A percentile compares a stretch with the other conserved stretches of the same genome.
Conservation (phyloP, 345 rosid genomes). For the Balakata baccata region DNA sequence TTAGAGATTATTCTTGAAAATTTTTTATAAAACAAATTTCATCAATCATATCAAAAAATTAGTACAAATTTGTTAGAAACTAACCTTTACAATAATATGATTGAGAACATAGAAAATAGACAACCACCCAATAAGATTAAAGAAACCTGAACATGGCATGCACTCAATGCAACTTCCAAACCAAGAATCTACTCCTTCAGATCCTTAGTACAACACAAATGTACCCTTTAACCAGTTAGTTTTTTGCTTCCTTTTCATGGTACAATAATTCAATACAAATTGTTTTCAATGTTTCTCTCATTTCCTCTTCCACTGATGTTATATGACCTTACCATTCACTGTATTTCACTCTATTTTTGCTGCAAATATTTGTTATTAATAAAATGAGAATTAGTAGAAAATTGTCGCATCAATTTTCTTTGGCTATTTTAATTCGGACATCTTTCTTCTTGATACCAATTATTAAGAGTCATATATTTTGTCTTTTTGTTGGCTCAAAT, state of each 20-base stretch:
- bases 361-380: no score
- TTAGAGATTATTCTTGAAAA: background rate
- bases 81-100: no score
- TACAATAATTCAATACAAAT: conserved; percentile 14
- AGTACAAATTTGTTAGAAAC: background rate
- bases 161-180: background rate
- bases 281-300: background rate
- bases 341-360: no score
- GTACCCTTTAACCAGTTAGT: background rate
- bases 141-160: background rate
- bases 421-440: no score
- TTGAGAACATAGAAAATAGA: background rate
- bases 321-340: no score
- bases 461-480: no score
- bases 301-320: no score
- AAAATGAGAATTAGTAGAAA: background rate
- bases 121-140: no score
- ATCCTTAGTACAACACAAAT: background rate
- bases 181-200: background rate
- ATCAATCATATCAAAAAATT: conserved; percentile 4
- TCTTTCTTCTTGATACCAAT: no score
- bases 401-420: background rate
- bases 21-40: background rate
- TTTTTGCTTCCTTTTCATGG: background rate
- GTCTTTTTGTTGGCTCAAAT: background rate